Evolutionary conservation across 805 yeast genomes (phyloP).

Genomic region (Saturnispora diversa): DNA sequence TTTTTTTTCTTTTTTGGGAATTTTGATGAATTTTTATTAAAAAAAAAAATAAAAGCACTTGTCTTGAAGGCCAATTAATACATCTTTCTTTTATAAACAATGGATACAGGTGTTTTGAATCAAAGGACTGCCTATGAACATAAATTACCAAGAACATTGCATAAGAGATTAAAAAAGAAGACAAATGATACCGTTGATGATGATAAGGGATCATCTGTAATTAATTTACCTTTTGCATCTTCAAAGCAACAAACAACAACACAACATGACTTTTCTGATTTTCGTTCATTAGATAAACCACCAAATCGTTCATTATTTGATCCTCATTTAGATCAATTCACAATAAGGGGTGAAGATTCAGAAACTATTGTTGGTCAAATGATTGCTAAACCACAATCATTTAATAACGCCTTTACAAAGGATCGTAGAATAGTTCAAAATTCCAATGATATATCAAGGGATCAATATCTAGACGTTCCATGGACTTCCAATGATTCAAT

Average conservation of each 20-base stretch:
- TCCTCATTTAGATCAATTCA: slow-evolving; percentile 29
- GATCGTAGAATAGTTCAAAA: slow-evolving; percentile 23
- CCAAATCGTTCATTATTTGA: slow-evolving; percentile 46
- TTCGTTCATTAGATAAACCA: slow-evolving; percentile 33
- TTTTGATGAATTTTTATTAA: too few relatives aligned
- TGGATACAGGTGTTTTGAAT: slow-evolving; percentile 3
- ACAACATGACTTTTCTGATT: slow-evolving; percentile 17
- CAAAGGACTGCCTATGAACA: slow-evolving; percentile 8
- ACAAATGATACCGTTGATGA: slow-evolving; percentile 18
- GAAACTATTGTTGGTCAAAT: slow-evolving; percentile 29
- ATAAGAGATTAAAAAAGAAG: slow-evolving; percentile 6
- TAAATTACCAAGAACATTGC: slow-evolving; percentile 1
- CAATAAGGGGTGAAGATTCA: slow-evolving; percentile 18
- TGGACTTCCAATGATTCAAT: too few relatives aligned
- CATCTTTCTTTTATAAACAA: background rate
- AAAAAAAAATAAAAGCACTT: too few relatives aligned
- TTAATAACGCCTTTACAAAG: slow-evolving; percentile 36
- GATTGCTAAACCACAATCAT: slow-evolving; percentile 35
- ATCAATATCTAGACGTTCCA: background rate
- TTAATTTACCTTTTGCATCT: slow-evolving; percentile 21
- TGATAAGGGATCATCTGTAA: slow-evolving; percentile 19
- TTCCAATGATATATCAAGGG: slow-evolving; percentile 12
- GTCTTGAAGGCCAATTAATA: too few relatives aligned
- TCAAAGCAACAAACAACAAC: slow-evolving; percentile 17
- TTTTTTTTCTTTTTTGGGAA: too few relatives aligned